A percentile compares a stretch with the other conserved stretches of the same genome.
Evolutionary conservation across 2,329 filamentous ascomycete genomes (phyloP).

Genomic region (Lasiodiplodia theobromae): DNA sequence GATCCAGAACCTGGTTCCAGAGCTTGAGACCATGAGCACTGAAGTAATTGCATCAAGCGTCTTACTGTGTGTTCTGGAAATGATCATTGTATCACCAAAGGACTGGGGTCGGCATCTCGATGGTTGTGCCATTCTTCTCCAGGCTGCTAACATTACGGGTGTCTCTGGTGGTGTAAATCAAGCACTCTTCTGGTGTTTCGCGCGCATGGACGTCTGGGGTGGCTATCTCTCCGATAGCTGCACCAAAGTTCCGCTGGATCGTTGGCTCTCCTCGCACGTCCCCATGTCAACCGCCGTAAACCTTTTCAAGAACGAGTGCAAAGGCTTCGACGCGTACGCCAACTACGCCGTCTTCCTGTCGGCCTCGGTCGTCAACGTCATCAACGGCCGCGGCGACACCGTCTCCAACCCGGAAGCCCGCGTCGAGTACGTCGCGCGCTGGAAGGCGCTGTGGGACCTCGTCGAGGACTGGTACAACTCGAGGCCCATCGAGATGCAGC

Average conservation of each 20-base stretch:
- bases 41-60: conserved; percentile 57
- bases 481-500: conserved; percentile 37
- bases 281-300: conserved; percentile 46
- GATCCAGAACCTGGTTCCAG: conserved; percentile 55
- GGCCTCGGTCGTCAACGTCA: conserved; percentile 51
- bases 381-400: conserved; percentile 35
- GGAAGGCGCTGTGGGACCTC: conserved; percentile 43
- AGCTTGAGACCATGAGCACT: conserved; percentile 53
- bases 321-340: conserved; percentile 62
- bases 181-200: conserved; percentile 66
- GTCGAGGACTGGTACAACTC: conserved; percentile 43
- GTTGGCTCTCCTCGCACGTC: conserved; percentile 55
- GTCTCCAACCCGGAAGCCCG: conserved; percentile 32
- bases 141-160: conserved; percentile 59
- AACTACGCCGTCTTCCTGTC: conserved; percentile 67
- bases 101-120: conserved; percentile 65
- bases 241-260: conserved; percentile 57
- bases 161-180: conserved; percentile 59
- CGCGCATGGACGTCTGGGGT: conserved; percentile 64
- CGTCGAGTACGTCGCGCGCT: conserved; percentile 38
- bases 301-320: conserved; percentile 46
- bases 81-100: conserved; percentile 57
- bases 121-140: conserved; percentile 62
- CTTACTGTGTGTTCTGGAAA: conserved; percentile 57
- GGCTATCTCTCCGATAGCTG: conserved; percentile 62